A percentile compares a stretch with the other conserved stretches of the same genome.
These are phyloP conservation scores for Pugionium cornutum DNA, from an alignment of 345 rosid species.

Conservation along the genomic window DNA sequence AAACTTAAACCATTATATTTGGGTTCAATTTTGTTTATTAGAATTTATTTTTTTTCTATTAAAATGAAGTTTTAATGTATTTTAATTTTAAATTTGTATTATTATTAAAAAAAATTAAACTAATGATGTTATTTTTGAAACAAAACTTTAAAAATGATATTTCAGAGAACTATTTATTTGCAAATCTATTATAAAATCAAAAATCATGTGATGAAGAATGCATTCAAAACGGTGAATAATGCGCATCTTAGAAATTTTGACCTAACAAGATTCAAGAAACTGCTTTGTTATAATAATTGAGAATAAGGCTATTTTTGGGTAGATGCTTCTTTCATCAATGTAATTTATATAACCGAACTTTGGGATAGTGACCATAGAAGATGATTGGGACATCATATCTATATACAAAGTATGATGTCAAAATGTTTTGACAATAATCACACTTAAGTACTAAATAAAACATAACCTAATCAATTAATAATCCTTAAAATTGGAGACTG, in stretches of 20 bases:
- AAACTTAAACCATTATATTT: no score
- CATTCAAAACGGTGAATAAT: neutral
- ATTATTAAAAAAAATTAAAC: no score
- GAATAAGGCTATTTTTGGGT: neutral
- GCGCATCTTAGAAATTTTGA: neutral
- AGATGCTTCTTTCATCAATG: neutral
- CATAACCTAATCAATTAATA: slow-evolving; percentile 5
- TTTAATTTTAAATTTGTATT: no score
- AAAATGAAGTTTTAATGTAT: no score
- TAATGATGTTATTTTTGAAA: no score
- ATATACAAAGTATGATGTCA: slow-evolving; percentile 12
- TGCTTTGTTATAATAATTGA: neutral
- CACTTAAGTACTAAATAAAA: neutral
- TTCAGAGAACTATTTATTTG: no score
- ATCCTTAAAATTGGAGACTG: slow-evolving; percentile 12
- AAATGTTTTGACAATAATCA: slow-evolving; percentile 5
- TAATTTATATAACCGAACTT: slow-evolving; percentile 16
- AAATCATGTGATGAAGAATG: slow-evolving; percentile 7
- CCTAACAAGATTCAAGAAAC: neutral
- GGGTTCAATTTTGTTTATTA: no score
- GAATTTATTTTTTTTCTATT: no score
- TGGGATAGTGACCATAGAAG: slow-evolving; percentile 13
- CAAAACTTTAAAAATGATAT: no score
- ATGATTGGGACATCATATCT: slow-evolving; percentile 22
- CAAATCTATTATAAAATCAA: neutral